Conservation (phyloP, 2,329 filamentous ascomycete genomes). For the Exophiala mesophila region DNA sequence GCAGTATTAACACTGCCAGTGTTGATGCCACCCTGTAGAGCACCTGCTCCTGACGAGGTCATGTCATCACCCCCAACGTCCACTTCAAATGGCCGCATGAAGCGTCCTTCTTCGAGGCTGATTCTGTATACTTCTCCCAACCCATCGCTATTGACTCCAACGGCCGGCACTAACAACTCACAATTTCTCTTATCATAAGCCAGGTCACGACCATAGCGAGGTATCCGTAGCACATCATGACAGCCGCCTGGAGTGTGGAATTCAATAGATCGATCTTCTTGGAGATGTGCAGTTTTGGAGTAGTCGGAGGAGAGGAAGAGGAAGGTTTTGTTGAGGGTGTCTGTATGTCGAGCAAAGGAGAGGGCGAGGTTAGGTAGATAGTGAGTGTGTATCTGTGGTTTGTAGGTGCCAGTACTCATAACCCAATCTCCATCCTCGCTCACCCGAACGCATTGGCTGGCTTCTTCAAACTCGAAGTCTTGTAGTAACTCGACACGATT, state of each 20-base stretch:
- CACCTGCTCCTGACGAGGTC: conserved; percentile 59
- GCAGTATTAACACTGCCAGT: conserved; percentile 83
- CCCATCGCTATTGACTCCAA: conserved; percentile 79
- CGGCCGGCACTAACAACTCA: conserved; percentile 80
- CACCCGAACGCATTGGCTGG: conserved; percentile 80
- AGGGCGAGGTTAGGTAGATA: conserved; percentile 87
- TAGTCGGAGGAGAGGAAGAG: conserved; percentile 84
- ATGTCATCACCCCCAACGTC: conserved; percentile 83
- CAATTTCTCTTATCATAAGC: conserved; percentile 76
- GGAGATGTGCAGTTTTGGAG: conserved; percentile 88
- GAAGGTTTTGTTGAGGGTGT: conserved; percentile 86
- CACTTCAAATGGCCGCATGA: conserved; percentile 89
- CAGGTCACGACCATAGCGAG: conserved; percentile 85
- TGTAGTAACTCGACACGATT: conserved; percentile 92
- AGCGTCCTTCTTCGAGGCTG: conserved; percentile 85
- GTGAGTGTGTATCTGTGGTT: conserved; percentile 90
- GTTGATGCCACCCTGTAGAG: conserved; percentile 79
- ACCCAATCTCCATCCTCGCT: conserved; percentile 97
- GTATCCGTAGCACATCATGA: conserved; percentile 84
- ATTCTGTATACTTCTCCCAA: conserved; percentile 88
- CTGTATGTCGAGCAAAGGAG: conserved; percentile 90
- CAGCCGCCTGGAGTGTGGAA: conserved; percentile 86
- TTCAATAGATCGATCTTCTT: conserved; percentile 84
- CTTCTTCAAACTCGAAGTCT: conserved; percentile 97
- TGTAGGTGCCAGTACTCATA: conserved; percentile 78